Conservation (phyloP, 2,329 filamentous ascomycete species). For the Alternaria ventricosa region DNA sequence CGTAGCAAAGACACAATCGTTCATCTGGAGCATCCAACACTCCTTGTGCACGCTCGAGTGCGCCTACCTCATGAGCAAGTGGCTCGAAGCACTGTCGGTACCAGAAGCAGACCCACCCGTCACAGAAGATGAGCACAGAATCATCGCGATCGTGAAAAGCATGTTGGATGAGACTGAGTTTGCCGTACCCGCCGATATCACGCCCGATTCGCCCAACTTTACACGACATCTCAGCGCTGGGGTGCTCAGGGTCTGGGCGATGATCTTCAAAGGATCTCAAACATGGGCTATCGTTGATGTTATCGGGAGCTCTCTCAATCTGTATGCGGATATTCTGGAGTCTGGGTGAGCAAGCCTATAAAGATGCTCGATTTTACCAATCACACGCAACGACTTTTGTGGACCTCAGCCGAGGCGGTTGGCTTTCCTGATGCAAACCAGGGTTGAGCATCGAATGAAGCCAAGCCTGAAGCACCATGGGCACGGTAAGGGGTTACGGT, state of each 20-base stretch:
- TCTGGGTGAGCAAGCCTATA: constrained; percentile 34
- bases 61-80: constrained; percentile 51
- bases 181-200: constrained; percentile 33
- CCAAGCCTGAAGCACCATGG: not conserved
- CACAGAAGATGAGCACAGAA: constrained; percentile 49
- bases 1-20: constrained; percentile 49
- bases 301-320: constrained; percentile 50
- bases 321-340: constrained; percentile 51
- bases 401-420: not conserved
- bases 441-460: not conserved
- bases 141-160: constrained; percentile 47
- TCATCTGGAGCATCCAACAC: constrained; percentile 52
- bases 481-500: not conserved
- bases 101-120: constrained; percentile 42
- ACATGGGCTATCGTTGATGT: constrained; percentile 54
- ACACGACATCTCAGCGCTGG: constrained; percentile 49
- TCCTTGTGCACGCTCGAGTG: constrained; percentile 50
- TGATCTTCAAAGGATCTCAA: constrained; percentile 51
- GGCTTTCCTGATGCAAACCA: not conserved
- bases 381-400: not conserved
- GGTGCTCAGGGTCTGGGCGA: constrained; percentile 52
- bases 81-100: constrained; percentile 46
- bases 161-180: constrained; percentile 53
- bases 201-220: constrained; percentile 42
- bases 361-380: not conserved